Percentiles rank a stretch among this genome's conserved stretches.
Evolutionary conservation across 1,139 yeast genomes (phyloP).

Genomic region (Wickerhamomyces sp.): DNA sequence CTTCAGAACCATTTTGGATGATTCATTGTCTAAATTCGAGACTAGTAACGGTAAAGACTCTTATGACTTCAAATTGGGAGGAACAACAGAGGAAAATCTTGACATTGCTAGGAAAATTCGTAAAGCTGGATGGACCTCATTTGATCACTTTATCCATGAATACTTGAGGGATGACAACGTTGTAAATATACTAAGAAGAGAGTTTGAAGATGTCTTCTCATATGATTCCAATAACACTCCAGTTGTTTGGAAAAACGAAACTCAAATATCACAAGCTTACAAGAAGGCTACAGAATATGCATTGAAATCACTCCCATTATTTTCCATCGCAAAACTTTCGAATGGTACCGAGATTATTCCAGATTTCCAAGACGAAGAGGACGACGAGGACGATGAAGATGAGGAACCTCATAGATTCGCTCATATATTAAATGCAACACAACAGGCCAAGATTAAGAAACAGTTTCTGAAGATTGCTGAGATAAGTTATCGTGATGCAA

Average conservation of each 20-base stretch:
- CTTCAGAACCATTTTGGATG: slow-evolving; percentile 39
- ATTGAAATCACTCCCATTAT: slow-evolving; percentile 50
- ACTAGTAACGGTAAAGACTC: slow-evolving; percentile 20
- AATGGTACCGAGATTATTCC: slow-evolving; percentile 56
- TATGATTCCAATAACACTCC: slow-evolving; percentile 85
- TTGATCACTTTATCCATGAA: slow-evolving; percentile 55
- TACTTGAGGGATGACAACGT: slow-evolving; percentile 55
- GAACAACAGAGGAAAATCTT: slow-evolving; percentile 37
- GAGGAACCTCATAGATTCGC: slow-evolving; percentile 46
- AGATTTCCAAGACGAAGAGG: slow-evolving; percentile 40
- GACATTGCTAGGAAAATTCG: slow-evolving; percentile 40
- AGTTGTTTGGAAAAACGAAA: slow-evolving; percentile 67
- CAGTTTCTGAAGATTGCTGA: slow-evolving; percentile 77
- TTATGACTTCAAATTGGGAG: slow-evolving; percentile 65
- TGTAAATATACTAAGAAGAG: slow-evolving; percentile 52
- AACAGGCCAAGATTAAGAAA: slow-evolving; percentile 50
- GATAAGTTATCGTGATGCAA: slow-evolving; percentile 79
- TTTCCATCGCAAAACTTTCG: slow-evolving; percentile 50
- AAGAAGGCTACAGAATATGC: slow-evolving; percentile 55
- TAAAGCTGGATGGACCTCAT: slow-evolving; percentile 58
- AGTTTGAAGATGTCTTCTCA: slow-evolving; percentile 77
- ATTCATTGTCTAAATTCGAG: slow-evolving; percentile 27
- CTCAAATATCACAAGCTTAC: slow-evolving; percentile 67
- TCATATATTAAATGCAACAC: slow-evolving; percentile 51
- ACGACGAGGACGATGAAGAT: slow-evolving; percentile 35